These are phyloP conservation scores for Hypoxylon sp. DNA, from an alignment of 2,329 filamentous ascomycete genomes.

Conservation along the genomic window DNA sequence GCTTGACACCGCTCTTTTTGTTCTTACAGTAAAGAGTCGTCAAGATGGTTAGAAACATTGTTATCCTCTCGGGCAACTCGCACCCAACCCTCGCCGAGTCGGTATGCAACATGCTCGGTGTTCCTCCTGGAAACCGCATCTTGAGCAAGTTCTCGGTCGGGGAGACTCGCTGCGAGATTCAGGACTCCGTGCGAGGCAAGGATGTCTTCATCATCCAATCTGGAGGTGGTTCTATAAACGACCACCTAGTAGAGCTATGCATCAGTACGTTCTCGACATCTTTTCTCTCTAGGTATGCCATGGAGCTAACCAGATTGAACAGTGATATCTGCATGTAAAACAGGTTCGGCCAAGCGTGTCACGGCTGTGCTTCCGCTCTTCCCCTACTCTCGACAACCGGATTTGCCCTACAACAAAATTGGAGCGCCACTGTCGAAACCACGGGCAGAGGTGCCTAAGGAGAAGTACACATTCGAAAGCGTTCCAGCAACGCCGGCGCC, in stretches of 20 bases:
- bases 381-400: slow-evolving; percentile 94
- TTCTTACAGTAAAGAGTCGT: slow-evolving; percentile 16
- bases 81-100: slow-evolving; percentile 87
- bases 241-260: slow-evolving; percentile 94
- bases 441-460: slow-evolving; percentile 58
- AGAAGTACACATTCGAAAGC: slow-evolving; percentile 89
- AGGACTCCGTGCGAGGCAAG: slow-evolving; percentile 95
- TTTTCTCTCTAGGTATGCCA: slow-evolving; percentile 2
- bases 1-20: slow-evolving; percentile 33
- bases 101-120: slow-evolving; percentile 87
- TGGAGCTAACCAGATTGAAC: slow-evolving; percentile 32
- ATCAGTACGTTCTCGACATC: slow-evolving; percentile 63
- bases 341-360: slow-evolving; percentile 88
- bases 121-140: slow-evolving; percentile 84
- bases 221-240: slow-evolving; percentile 91
- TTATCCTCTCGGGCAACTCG: slow-evolving; percentile 91
- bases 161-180: slow-evolving; percentile 93
- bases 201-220: slow-evolving; percentile 99
- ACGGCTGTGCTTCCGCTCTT: slow-evolving; percentile 95
- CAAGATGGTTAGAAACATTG: slow-evolving; percentile 91
- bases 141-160: slow-evolving; percentile 94
- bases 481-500: slow-evolving; percentile 86
- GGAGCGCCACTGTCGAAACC: slow-evolving; percentile 86
- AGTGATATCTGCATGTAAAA: slow-evolving; percentile 95
- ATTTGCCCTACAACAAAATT: slow-evolving; percentile 95